Base-by-base conservation (phyloP, 768 basidiomycete genomes). In the Boletales sp. region DNA sequence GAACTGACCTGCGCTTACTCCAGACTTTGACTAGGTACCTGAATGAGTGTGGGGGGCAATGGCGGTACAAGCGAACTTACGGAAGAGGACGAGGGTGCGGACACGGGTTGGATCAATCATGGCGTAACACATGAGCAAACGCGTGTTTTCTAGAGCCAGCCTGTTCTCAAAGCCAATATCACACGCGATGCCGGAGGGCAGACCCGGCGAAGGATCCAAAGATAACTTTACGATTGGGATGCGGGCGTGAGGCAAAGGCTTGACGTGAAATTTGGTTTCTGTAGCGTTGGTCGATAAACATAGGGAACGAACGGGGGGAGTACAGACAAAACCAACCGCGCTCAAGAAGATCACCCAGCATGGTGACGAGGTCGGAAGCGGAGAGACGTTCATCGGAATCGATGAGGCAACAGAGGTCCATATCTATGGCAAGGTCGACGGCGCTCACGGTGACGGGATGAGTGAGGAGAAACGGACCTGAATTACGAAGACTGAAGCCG, bases 81-180 rank as follows among this genome's bases (percentile, higher is more conserved):
- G 82, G 72, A 99, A 98, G 46, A 99, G 77, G 46, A 99, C 95
- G 71, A 99, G 74, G 0, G 93, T 94, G 58, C 94, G 79, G 50
- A 99, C 86, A 60, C 95, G 83, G 37, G 91, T 86, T 8, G 94
- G 92, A 70, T 99, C 95, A 63, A 97, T 82, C 78, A 92, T 92
- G 57, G 95, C 94, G 70, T 99, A 99, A 66, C 92, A 97, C 82
- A 94, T 87, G 50, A 99, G 77, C 52, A 99, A 72, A 48, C 95
- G 81, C 31, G 95, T 99, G 69, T 99, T 99, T 73, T 99, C 95
- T 49, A 99, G 76, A 24, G 95, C 95, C 47, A 99, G 77, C 62
- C 94, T 81, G 71, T 98, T 98, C 75, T 97, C 95, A 60, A 98
- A 98, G 15, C 95, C 95, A 56, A 99, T 99, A 68, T 99, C 95